Conservation (phyloP, 2,329 filamentous ascomycete species). For the Aspergillus neotritici region DNA sequence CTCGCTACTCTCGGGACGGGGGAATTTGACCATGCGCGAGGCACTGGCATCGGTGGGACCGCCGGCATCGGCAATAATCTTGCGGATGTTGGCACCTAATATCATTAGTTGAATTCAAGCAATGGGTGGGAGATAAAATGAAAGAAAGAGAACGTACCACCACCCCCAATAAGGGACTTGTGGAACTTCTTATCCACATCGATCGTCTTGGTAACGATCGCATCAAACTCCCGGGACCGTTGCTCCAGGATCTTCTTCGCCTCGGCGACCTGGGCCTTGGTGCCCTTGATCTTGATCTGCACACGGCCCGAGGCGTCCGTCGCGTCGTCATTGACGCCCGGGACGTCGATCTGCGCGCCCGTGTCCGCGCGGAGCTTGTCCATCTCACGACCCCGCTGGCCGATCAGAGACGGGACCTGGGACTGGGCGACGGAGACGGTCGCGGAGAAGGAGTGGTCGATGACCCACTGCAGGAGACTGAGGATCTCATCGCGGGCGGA, state of each 20-base stretch:
- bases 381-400: conserved; percentile 82
- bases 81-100: conserved; percentile 74
- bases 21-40: conserved; percentile 89
- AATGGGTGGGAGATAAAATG: conserved; percentile 5
- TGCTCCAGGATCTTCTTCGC: conserved; percentile 87
- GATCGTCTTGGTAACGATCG: conserved; percentile 76
- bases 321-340: conserved; percentile 64
- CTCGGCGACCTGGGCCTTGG: conserved; percentile 81
- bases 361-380: conserved; percentile 80
- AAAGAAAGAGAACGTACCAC: conserved; percentile 57
- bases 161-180: conserved; percentile 73
- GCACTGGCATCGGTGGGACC: conserved; percentile 82
- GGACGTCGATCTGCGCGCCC: conserved; percentile 87
- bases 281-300: conserved; percentile 87
- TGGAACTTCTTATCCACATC: conserved; percentile 95
- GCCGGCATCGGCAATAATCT: conserved; percentile 80
- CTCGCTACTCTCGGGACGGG: conserved; percentile 76
- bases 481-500: conserved; percentile 87
- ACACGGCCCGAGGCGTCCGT: conserved; percentile 61
- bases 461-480: conserved; percentile 79
- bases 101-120: conserved; percentile 5
- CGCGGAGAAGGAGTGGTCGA: conserved; percentile 77
- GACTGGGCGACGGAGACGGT: conserved; percentile 81
- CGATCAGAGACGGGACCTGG: conserved; percentile 90
- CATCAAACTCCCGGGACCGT: conserved; percentile 80